Evolutionary conservation across 1,139 yeast genomes (phyloP).

Genomic region (Zygoascus sp.): DNA sequence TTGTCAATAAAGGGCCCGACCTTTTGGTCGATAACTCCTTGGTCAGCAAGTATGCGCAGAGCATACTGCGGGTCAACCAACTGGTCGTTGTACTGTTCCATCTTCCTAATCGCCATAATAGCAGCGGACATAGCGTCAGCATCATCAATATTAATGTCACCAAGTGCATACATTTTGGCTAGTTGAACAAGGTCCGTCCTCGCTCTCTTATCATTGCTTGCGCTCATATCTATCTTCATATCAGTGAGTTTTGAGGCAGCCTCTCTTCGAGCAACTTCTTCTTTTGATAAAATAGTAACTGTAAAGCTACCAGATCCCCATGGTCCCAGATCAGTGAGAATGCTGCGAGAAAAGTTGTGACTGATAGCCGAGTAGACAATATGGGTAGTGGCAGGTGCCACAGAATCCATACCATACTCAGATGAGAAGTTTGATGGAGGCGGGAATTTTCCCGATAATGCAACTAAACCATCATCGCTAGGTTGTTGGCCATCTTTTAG

Average conservation of each 20-base stretch:
- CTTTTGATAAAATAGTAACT: slow-evolving; percentile 9
- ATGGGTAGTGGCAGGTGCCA: slow-evolving; percentile 15
- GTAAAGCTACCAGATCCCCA: slow-evolving; percentile 14
- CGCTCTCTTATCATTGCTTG: neutral
- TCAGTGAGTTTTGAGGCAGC: slow-evolving; percentile 5
- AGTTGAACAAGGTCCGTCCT: slow-evolving; percentile 16
- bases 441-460: slow-evolving; percentile 18
- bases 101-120: slow-evolving; percentile 20
- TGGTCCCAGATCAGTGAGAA: slow-evolving; percentile 9
- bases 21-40: slow-evolving; percentile 16
- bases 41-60: slow-evolving; percentile 17
- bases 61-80: slow-evolving; percentile 17
- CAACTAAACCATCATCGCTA: slow-evolving; percentile 10
- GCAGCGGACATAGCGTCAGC: slow-evolving; percentile 24
- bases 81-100: slow-evolving; percentile 10
- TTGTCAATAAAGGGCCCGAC: slow-evolving; percentile 22
- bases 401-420: slow-evolving; percentile 10
- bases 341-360: slow-evolving; percentile 7
- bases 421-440: slow-evolving; percentile 15
- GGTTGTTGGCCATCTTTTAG: slow-evolving; percentile 9
- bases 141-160: slow-evolving; percentile 24
- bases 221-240: neutral
- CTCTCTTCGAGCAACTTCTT: slow-evolving; percentile 9
- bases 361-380: slow-evolving; percentile 16
- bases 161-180: slow-evolving; percentile 24